Evolutionary conservation across 768 basidiomycete species (phyloP).

Genomic region (Lentinula lateritia): DNA sequence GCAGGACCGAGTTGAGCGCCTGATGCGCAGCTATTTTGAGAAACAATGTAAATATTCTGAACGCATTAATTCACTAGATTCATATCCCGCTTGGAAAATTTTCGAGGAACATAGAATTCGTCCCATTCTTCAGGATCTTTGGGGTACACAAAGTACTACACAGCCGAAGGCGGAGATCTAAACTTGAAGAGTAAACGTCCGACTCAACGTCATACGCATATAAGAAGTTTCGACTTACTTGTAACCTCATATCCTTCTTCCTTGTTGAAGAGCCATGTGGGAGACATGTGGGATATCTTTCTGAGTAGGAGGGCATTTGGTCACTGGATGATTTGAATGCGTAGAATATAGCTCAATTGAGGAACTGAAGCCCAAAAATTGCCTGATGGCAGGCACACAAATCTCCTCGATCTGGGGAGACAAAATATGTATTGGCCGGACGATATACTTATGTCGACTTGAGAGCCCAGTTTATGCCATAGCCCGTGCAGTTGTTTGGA

Average conservation of each 20-base stretch:
- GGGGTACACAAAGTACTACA: neutral
- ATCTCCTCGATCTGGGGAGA: constrained; percentile 3
- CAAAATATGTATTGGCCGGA: neutral
- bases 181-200: neutral
- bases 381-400: constrained; percentile 2
- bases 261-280: neutral
- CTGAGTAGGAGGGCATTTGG: neutral
- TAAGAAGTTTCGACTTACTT: neutral
- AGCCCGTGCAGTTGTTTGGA: neutral
- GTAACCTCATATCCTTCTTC: neutral
- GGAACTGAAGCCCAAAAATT: neutral
- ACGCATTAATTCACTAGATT: too few species aligned
- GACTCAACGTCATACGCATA: neutral
- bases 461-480: neutral
- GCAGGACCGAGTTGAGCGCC: too few species aligned
- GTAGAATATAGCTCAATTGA: neutral
- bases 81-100: too few species aligned
- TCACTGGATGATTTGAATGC: neutral
- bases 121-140: neutral
- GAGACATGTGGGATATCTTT: constrained; percentile 1
- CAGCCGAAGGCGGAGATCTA: neutral
- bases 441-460: neutral
- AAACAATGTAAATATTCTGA: too few species aligned
- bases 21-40: too few species aligned
- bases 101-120: neutral